Base-by-base conservation (phyloP, 352 stramenopile genomes). In the Pythium biforme region DNA sequence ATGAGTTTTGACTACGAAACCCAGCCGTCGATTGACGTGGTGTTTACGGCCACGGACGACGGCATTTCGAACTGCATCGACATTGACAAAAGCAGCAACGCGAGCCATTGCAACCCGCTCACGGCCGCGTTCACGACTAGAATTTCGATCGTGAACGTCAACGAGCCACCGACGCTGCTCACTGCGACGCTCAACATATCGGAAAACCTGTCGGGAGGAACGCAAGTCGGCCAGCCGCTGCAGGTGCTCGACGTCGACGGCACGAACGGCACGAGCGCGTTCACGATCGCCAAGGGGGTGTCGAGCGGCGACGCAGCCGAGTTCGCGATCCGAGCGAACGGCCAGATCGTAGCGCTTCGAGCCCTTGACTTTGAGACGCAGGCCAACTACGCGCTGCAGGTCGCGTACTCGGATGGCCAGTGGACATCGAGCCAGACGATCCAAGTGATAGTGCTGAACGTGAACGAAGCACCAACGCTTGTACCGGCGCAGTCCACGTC, bases 401-500 rank as follows among this genome's bases (percentile, higher is more conserved):
- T 70, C 3, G 11, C 47, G 39, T 76, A 73, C 20, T 70, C 61
- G 12, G 69, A 76, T 29, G 69, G 69, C 7, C 70, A 89, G 48
- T 89, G 72, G 25, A 61, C 29, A 7, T 51, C 52, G 0, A 59
- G 41, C 10, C 4, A 61, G 15, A 68, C 56, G 17, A 64, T 83
- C 12, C 53, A 26, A 9, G 41, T 89, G 23, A 34, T 19, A n/a
- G 66, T 89, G 14, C n/a, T 76, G 0, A 70, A 89, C 40, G 73
- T 83, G 33, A 86, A 89, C 52, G 79, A 89, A 55, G 22, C 71
- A 1, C 72, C 79, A 20, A 50, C 61, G 0, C n/a, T 89, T 29
- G 9, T 69, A 2, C 11, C 48, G 15, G 52, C 52, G 0, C 71
- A 82, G 34, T 22, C 11, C 22, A 71, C 62, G 11, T 63, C 48